These are phyloP conservation scores for Hyaloperonospora arabidopsidis DNA, from an alignment of 352 stramenopile species.

Conservation along the genomic window DNA sequence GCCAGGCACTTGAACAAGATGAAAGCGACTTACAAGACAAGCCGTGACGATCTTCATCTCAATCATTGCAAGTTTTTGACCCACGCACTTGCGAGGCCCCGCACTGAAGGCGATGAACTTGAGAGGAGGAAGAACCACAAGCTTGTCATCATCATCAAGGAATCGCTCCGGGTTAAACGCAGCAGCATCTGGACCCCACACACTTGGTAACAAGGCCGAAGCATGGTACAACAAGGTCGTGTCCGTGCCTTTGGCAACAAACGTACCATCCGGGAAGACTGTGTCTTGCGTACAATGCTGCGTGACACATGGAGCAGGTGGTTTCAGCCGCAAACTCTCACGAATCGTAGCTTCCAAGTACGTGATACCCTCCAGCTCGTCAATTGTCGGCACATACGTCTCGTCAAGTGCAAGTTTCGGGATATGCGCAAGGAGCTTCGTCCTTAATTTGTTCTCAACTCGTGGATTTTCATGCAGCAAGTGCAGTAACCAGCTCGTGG, in stretches of 20 bases:
- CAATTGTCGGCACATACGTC: constrained; percentile 30
- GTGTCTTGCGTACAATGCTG: constrained; percentile 36
- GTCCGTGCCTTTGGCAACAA: constrained; percentile 29
- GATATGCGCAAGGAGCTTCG: constrained; percentile 22
- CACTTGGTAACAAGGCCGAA: constrained; percentile 26
- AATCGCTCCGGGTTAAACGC: constrained; percentile 43
- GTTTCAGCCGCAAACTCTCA: constrained; percentile 43
- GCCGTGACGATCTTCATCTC: constrained; percentile 68
- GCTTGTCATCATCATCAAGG: constrained; percentile 26
- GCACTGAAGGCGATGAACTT: constrained; percentile 38
- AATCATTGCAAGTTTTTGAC: constrained; percentile 49
- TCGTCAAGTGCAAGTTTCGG: constrained; percentile 18
- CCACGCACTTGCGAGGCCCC: constrained; percentile 30
- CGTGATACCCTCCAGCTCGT: constrained; percentile 23
- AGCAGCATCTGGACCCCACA: constrained; percentile 38
- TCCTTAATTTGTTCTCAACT: constrained; percentile 30
- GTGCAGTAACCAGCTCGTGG: constrained; percentile 52
- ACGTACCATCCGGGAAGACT: constrained; percentile 43
- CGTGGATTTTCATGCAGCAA: constrained; percentile 42
- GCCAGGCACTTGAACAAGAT: constrained; percentile 30
- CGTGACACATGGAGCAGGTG: constrained; percentile 34
- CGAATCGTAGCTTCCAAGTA: constrained; percentile 39
- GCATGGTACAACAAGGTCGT: constrained; percentile 37
- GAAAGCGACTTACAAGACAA: constrained; percentile 46
- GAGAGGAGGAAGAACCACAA: constrained; percentile 20